Base-by-base conservation (phyloP, 2,329 filamentous ascomycete species). In the Ustulina deusta region DNA sequence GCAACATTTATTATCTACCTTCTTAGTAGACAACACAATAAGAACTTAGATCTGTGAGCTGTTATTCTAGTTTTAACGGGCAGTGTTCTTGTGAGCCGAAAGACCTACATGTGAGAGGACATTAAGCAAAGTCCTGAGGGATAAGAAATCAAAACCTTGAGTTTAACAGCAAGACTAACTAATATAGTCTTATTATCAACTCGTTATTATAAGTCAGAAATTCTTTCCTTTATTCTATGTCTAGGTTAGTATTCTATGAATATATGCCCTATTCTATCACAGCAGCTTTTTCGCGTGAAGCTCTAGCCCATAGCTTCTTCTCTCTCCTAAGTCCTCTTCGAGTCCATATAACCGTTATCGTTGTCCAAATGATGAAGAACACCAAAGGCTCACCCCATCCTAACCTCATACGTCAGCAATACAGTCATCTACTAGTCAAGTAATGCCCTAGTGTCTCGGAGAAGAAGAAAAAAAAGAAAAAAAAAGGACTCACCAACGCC, bases 401-500 rank as follows among this genome's bases (percentile, higher is more conserved):
- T 77, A 36, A 15, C 3, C 25, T 6, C 15, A 0, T 38, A 44
- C 34, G 63, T 66, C 56, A 69, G 63, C 42, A 40, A 60, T 25
- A 22, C 1, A 7, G 6, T 25, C 15, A 27, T 38, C 7, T 1
- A 11, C 10, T 20, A 46, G 6, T 42, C 22, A 6, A 52, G 15
- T 54, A 1, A 6, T 29, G 10, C 22, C 42, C 11, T 52, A 9
- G 6, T 22, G 25, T n/a, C 4, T 36, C n/a, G n/a, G n/a, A n/a
- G n/a, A n/a, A n/a, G n/a, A n/a, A n/a, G n/a, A n/a, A n/a, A n/a
- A n/a, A n/a, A n/a, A n/a, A 0, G 49, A 34, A 51, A 15, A 29
- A 49, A 25, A 10, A 27, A 13, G 6, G 22, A 77, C 77, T 71
- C 67, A 81, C 79, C 79, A 64, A 81, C 74, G 29, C 78, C 79